Evolutionary conservation across 2,329 filamentous ascomycete species (phyloP), one percentile per base, ranked within the genome.

Genomic region (Ceratocystis albifundus): DNA sequence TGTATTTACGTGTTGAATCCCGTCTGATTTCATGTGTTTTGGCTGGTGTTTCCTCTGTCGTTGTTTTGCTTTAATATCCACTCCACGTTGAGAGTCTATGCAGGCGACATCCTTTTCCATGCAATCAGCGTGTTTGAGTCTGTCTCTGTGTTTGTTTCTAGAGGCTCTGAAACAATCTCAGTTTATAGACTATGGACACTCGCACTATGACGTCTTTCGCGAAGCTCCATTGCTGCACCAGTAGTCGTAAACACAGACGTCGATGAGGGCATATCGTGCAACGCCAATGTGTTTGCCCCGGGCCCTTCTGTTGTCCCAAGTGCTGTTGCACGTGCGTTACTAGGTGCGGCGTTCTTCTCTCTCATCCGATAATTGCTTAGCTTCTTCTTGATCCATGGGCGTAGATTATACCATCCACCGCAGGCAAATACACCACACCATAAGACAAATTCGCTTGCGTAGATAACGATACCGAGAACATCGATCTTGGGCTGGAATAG

Each of bases 391-490:
- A 82, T 68, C 83, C 83, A 86, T 1, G 86, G 85, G 12, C 78
- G 65, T 2, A 88, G 72, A 69, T 88, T 87, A 71, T 84, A 88
- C 68, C 85, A 85, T 1, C 80, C 83, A 0, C 86, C 86, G 67
- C 82, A 85, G 0, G 81, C 80, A 73, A 88, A 85, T 1, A 88
- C 79, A 0, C 86, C 86, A 53, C 83, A 78, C 87, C 87, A 89
- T 1, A 89, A 76, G 0, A 79, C 75, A 64, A 89, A 77, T 72
- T 89, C 86, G 0, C 82, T 82, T 0, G 80, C 83, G 71, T 89
- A 89, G 17, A 88, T 87, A 0, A 85, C 79, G 68, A 89, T 79
- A 0, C 86, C 87, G 0, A 88, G 74, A 0, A 86, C 71, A 70
- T 88, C 82, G 2, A 86, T 71, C 20, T 76, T 74, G 0, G 78